phyloP scores from a whole-genome alignment of 2,329 filamentous ascomycete species.

The Curvularia sp. region DNA sequence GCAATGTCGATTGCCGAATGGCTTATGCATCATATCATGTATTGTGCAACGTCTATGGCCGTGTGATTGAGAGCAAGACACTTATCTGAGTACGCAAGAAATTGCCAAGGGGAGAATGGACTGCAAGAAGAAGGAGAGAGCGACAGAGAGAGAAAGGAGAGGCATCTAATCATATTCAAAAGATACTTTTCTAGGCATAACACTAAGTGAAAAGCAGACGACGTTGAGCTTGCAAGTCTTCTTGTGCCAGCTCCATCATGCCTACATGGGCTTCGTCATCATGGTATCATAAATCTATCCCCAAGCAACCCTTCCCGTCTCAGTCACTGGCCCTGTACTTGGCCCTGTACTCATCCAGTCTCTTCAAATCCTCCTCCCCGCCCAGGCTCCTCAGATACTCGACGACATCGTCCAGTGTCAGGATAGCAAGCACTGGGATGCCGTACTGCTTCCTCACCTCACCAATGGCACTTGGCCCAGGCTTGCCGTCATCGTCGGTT shows the following conservation, averaged over 20 bases:
- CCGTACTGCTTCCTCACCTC: slow-evolving; percentile 83
- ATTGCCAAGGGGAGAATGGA: not conserved
- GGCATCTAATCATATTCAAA: not conserved
- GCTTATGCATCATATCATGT: slow-evolving; percentile 1
- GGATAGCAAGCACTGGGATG: slow-evolving; percentile 82
- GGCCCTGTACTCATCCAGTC: slow-evolving; percentile 50
- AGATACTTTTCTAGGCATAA: not conserved
- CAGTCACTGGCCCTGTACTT: slow-evolving; percentile 53
- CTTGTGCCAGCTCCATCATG: not conserved
- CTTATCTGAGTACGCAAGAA: not conserved
- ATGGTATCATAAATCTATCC: slow-evolving; percentile 3
- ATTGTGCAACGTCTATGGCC: not conserved
- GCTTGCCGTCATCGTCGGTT: slow-evolving; percentile 68
- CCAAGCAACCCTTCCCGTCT: not conserved
- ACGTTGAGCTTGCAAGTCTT: not conserved
- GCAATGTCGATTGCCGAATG: slow-evolving; percentile 1
- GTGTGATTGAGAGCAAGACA: not conserved
- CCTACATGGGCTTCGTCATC: not conserved
- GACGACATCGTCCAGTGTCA: slow-evolving; percentile 81
- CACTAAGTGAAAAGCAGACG: not conserved
- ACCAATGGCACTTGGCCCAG: slow-evolving; percentile 81
- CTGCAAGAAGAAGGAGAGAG: not conserved
- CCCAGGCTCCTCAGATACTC: slow-evolving; percentile 55
- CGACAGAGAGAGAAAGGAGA: not conserved
- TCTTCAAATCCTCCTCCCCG: slow-evolving; percentile 55